Conservation (phyloP, 257 asterid species). For the Rehmannia glutinosa region DNA sequence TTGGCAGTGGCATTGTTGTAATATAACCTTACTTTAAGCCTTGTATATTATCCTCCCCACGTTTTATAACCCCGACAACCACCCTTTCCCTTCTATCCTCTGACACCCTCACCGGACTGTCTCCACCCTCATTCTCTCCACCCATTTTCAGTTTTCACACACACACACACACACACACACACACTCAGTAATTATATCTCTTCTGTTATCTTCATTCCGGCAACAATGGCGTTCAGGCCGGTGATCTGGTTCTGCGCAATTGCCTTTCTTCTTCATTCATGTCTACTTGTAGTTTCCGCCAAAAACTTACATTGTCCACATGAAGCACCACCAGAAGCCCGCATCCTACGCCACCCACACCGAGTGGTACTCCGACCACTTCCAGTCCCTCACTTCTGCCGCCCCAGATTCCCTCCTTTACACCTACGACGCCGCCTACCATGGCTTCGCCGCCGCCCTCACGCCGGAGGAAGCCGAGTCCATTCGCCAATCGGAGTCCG, state of each 20-base stretch:
- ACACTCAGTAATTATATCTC: background rate
- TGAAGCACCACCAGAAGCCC: conserved; percentile 30
- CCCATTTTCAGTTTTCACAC: background rate
- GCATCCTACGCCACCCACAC: conserved; percentile 21
- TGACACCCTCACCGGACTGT: conserved; percentile 7
- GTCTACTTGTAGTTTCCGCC: background rate
- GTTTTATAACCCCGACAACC: conserved; percentile 18
- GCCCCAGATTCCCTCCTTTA: conserved; percentile 26
- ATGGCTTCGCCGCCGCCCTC: conserved; percentile 41
- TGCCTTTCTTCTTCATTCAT: conserved; percentile 15
- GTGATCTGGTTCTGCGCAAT: background rate
- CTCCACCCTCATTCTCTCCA: background rate
- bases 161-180: background rate
- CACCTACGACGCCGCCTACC: conserved; percentile 36
- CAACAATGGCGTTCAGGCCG: conserved; percentile 19
- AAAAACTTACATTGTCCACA: conserved; percentile 37
- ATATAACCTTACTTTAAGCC: background rate
- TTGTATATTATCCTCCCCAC: background rate
- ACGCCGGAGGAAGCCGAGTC: conserved; percentile 28
- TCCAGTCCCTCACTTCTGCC: conserved; percentile 30
- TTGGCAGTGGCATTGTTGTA: conserved; percentile 25
- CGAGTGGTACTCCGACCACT: conserved; percentile 34
- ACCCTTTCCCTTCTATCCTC: background rate
- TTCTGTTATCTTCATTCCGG: background rate
- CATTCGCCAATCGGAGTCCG: conserved; percentile 27